A percentile compares a stretch with the other conserved stretches of the same genome.
Evolutionary conservation across 768 basidiomycete genomes (phyloP).

Genomic region (Gautieria morchelliformis): DNA sequence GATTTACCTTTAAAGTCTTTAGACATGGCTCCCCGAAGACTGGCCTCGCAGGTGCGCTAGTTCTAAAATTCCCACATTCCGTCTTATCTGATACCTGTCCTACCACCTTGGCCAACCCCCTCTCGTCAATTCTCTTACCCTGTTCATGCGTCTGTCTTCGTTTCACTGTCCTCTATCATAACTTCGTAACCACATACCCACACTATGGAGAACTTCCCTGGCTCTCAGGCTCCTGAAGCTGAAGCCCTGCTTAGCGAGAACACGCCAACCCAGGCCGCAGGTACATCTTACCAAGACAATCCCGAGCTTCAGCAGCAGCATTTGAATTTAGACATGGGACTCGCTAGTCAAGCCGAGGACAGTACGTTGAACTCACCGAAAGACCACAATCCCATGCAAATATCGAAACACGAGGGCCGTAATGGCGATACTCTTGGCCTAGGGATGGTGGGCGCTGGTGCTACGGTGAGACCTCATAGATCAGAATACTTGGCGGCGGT

Average conservation of each 20-base stretch:
- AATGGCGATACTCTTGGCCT: constrained; percentile 4
- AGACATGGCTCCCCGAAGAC: background rate
- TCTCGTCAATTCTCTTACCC: background rate
- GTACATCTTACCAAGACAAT: background rate
- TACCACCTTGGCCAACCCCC: background rate
- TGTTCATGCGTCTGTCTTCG: background rate
- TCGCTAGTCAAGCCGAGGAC: background rate
- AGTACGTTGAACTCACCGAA: background rate
- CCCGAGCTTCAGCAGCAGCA: background rate
- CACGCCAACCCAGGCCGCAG: background rate
- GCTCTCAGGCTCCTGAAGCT: background rate
- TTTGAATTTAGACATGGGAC: background rate
- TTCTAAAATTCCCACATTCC: background rate
- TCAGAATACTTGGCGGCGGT: background rate
- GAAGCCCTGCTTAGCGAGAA: background rate
- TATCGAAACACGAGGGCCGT: constrained; percentile 3
- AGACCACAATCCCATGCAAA: background rate
- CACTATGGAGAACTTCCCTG: background rate
- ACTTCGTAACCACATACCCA: background rate
- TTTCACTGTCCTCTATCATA: background rate
- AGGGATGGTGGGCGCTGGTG: background rate
- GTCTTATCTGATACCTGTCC: background rate
- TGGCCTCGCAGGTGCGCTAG: background rate
- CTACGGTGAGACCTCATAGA: background rate
- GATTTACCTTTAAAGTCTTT: background rate